Base-by-base conservation (phyloP, 1,139 yeast species). In the Hyphopichia pseudoburtonii region DNA sequence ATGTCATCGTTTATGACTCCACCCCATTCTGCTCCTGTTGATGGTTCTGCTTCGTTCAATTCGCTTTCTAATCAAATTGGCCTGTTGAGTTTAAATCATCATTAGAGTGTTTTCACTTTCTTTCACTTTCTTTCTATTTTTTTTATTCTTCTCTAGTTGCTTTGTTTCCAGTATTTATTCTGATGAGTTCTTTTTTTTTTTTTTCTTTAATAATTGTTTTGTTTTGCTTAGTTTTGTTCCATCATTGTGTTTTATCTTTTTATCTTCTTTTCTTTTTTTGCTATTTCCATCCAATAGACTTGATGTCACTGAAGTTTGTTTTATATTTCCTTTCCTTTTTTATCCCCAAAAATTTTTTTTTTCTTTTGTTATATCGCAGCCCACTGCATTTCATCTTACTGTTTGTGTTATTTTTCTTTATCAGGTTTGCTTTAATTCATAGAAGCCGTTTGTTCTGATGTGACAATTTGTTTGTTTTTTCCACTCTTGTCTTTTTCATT, bases 51-150 rank as follows among this genome's bases (percentile, higher is more conserved):
- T n/a, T 39, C 52, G 7, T 44, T 46, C 32, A 50, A 45, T 35
- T 41, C 48, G 31, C 60, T 63, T 37, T 45, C 56, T 30, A 52
- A 46, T 38, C 69, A 65, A 43, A 54, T 66, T 46, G 61, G 62
- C 46, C 57, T 68, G n/a, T 61, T 66, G 51, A 62, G 60, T 45
- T 62, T 66, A 49, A 61, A 62, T 47, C 46, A 43, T 42, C 44
- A 43, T 31, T 25, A 23, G 24, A 22, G 28, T 21, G 21, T 10
- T 17, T 12, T 28, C 8, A 16, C 21, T 28, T 17, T 28, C 5
- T 28, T 6, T 17, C 11, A 7, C 15, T 14, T 19, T 28, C 28
- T 12, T 26, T 26, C 15, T 14, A n/a, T n/a, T 17, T 17, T 7
- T 30, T 17, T 31, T 30, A 23, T 14, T 23, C 19, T 18, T 27